Base-by-base conservation (phyloP, 495 filamentous ascomycete species). In the Cryomyces minteri region DNA sequence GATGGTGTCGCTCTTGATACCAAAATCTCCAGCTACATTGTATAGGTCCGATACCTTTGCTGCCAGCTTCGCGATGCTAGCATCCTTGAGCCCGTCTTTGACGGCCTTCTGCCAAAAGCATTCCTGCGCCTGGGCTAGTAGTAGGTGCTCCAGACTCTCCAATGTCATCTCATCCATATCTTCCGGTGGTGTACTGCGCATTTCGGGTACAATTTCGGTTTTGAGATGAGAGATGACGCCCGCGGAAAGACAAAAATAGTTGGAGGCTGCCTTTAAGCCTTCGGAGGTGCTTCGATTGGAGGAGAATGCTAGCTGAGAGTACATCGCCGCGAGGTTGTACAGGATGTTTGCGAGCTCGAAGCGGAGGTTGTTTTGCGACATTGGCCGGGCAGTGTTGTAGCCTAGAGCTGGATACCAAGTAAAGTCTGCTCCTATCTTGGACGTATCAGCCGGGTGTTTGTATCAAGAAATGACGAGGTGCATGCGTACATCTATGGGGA, bases 81-180 rank as follows among this genome's bases (percentile, higher is more conserved):
- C 80, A 57, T 98, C 90, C 55, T 92, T 94, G 57, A 94, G 72
- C 8, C 78, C 79, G 57, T 95, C 90, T 68, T 88, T 88, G 18
- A 94, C 90, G 2, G 92, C 90, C 57, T 94, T 96, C 45, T 88
- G 80, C 90, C 90, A 98, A 61, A 88, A 95, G 58, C 88, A 95
- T 61, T 98, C 90, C 54, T 98, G 90, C 33, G 78, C 86, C 57
- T 98, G 88, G 10, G 85, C 90, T 0, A 98, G 69, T 41, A 93
- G 70, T 32, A 98, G 70, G 55, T 88, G 71, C 50, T 84, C 78
- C 12, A 95, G 65, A 43, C 84, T 84, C 52, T 86, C 81, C 29
- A 98, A 62, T 0, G 88, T 92, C 55, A 80, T 71, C 18, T 74
- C 71, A 56, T 98, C 90, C 90, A 98, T 94, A 51, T 98, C 90